Base-by-base conservation (phyloP, 768 basidiomycete genomes). In the Naganishia vaughanmartiniae region DNA sequence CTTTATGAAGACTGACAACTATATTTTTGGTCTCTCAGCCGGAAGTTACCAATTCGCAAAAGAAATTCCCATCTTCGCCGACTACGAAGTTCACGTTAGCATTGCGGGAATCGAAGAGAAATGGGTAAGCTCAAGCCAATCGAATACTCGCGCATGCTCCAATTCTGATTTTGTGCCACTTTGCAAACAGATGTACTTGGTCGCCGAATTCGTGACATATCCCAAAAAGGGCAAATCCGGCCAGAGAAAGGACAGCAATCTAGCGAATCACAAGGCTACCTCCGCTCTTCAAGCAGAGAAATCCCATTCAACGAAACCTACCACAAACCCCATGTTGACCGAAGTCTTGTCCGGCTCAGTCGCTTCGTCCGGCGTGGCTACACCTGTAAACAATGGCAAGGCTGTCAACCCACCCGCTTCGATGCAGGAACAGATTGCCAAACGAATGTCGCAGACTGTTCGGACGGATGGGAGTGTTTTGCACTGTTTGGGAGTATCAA, bases 91-190 rank as follows among this genome's bases (percentile, higher is more conserved):
- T 71, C 78, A 80, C 55, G 70, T 77, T 12, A 71, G 72, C n/a
- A 75, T 74, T 48, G 77, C 74, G 14, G 81, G 81, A n/a, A 81
- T 76, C 74, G 81, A 78, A 14, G 78, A 79, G 45, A 82, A 82
- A 65, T 82, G 81, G 81, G 65, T 75, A 54, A 66, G 73, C 65
- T 21, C 46, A n/a, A n/a, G 4, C 24, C 54, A n/a, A 33, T 30
- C 4, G 5, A 11, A 9, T 17, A 26, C 26, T 17, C 30, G 6
- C 17, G 21, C 19, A 26, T 31, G 24, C 21, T 4, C 7, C 5
- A 30, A 12, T 10, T 55, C 54, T 31, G 3, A 26, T 11, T 21
- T 17, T 3, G 6, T 34, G 26, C 54, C 4, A 30, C 28, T 31
- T 5, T 31, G 19, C 15, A 17, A 33, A 55, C 33, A 79, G 80